Conservation (phyloP, 2,329 filamentous ascomycete species). For the Orbilia ellipsospora region DNA sequence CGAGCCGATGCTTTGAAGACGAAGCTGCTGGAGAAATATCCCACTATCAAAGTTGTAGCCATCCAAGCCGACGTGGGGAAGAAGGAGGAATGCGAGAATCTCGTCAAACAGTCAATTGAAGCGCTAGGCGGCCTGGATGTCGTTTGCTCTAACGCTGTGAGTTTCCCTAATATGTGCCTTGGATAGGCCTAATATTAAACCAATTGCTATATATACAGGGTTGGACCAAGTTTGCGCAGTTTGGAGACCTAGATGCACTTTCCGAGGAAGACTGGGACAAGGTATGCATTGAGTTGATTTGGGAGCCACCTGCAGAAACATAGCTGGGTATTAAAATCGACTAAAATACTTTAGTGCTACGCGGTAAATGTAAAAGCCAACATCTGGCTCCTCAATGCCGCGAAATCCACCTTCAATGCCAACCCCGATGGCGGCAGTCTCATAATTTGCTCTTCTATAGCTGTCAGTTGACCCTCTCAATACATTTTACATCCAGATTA, state of each 20-base stretch:
- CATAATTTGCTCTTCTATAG: constrained; percentile 73
- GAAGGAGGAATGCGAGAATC: constrained; percentile 69
- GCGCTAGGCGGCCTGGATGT: constrained; percentile 78
- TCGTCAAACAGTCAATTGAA: constrained; percentile 71
- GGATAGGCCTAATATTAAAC: neutral
- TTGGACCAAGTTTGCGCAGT: constrained; percentile 71
- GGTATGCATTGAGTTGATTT: constrained; percentile 61
- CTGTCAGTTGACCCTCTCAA: constrained; percentile 58
- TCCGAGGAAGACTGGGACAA: constrained; percentile 73
- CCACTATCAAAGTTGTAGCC: constrained; percentile 66
- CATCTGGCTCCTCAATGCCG: constrained; percentile 68
- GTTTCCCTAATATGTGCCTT: constrained; percentile 55
- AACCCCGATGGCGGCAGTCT: constrained; percentile 74
- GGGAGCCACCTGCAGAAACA: neutral
- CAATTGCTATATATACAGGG: constrained; percentile 63
- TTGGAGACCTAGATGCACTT: constrained; percentile 70
- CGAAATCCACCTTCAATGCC: constrained; percentile 69
- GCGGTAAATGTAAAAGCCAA: constrained; percentile 71
- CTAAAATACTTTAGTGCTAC: constrained; percentile 56
- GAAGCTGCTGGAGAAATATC: constrained; percentile 68
- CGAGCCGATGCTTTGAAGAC: constrained; percentile 71
- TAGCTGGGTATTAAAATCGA: neutral
- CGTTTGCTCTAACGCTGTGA: constrained; percentile 78
- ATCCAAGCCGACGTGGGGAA: constrained; percentile 75
- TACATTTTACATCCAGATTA: too few species aligned